Conservation (phyloP, 352 stramenopile species). For the Pythium scleroteichum region DNA sequence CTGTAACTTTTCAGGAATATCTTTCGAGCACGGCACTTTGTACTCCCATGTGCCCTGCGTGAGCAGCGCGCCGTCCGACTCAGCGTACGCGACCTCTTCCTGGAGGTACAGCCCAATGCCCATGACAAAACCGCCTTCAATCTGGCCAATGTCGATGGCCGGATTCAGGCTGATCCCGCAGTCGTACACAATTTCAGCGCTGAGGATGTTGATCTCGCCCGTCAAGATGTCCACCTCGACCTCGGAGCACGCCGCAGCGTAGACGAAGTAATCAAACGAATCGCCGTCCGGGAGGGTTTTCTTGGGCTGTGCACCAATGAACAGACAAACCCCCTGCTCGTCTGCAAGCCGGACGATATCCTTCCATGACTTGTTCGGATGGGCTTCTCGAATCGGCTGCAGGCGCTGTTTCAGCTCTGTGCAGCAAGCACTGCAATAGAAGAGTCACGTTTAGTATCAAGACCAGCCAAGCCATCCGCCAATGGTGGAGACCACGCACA, state of each 20-base stretch:
- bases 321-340: slow-evolving; percentile 32
- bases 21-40: slow-evolving; percentile 42
- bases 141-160: slow-evolving; percentile 59
- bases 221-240: slow-evolving; percentile 64
- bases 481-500: slow-evolving; percentile 19
- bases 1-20: slow-evolving; percentile 45
- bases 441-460: background rate
- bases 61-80: slow-evolving; percentile 27
- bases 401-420: slow-evolving; percentile 41
- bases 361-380: slow-evolving; percentile 29
- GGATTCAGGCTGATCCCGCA: slow-evolving; percentile 55
- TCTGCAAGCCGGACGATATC: slow-evolving; percentile 22
- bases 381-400: slow-evolving; percentile 26
- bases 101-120: slow-evolving; percentile 51
- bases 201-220: slow-evolving; percentile 46
- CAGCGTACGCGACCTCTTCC: slow-evolving; percentile 40
- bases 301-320: slow-evolving; percentile 29
- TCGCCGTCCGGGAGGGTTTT: slow-evolving; percentile 7
- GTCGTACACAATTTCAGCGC: slow-evolving; percentile 53
- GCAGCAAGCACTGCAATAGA: slow-evolving; percentile 39
- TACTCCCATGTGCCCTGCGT: slow-evolving; percentile 58
- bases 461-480: no score
- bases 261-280: slow-evolving; percentile 46
- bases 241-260: slow-evolving; percentile 40
- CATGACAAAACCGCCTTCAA: slow-evolving; percentile 64